A percentile compares a stretch with the other conserved stretches of the same genome.
Conservation (phyloP, 441 rosid species). For the Sinapis alba region DNA sequence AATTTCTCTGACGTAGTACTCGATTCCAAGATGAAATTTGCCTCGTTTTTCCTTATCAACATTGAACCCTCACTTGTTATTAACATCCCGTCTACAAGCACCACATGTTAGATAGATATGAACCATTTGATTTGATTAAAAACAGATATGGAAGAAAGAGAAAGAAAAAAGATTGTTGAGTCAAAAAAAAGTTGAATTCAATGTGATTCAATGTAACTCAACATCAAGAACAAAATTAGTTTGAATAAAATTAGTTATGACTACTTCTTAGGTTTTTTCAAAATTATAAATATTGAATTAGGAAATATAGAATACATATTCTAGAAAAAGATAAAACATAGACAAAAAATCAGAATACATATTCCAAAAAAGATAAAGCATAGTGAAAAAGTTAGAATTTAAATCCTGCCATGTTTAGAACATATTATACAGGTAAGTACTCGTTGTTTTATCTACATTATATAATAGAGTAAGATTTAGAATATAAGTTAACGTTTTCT, state of each 20-base stretch:
- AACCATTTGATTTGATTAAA: background rate
- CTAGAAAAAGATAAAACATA: too few relatives aligned
- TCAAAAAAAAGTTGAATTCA: background rate
- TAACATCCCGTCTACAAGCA: background rate
- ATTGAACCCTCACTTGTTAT: background rate
- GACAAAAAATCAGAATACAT: too few relatives aligned
- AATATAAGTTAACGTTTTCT: too few relatives aligned
- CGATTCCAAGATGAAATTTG: background rate
- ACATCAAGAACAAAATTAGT: background rate
- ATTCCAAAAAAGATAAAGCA: too few relatives aligned
- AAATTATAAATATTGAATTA: too few relatives aligned
- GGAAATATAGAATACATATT: too few relatives aligned
- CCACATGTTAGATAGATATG: background rate
- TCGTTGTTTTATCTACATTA: too few relatives aligned
- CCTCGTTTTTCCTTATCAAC: background rate
- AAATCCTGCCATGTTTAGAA: too few relatives aligned
- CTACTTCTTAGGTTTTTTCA: background rate
- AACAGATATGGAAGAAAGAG: background rate
- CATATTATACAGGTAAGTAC: too few relatives aligned
- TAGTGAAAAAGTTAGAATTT: too few relatives aligned
- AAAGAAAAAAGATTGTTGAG: background rate
- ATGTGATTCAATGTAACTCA: background rate
- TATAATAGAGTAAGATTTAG: too few relatives aligned
- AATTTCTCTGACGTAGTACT: background rate
- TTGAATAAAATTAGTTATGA: background rate